phyloP scores from a whole-genome alignment of 2,329 filamentous ascomycete species.

The Beauveria pseudobassiana region DNA sequence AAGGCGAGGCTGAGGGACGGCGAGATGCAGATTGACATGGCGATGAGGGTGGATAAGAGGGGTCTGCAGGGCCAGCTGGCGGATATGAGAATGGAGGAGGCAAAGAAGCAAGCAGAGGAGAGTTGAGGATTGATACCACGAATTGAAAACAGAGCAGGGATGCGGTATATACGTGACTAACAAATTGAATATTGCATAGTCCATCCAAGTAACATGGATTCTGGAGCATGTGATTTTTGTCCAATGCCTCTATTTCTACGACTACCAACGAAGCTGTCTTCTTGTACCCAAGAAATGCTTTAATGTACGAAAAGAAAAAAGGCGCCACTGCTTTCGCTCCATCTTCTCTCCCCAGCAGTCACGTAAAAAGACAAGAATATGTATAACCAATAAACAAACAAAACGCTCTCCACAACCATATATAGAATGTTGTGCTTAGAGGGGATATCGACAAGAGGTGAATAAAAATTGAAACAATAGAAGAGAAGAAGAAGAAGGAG shows the following conservation, averaged over 20 bases:
- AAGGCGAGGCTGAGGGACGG: constrained; percentile 57
- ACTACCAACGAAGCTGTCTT: not conserved
- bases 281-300: not conserved
- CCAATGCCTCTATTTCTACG: not conserved
- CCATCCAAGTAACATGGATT: no score
- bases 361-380: not conserved
- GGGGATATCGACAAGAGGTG: not conserved
- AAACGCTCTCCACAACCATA: not conserved
- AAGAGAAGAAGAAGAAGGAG: not conserved
- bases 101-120: constrained; percentile 14
- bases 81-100: constrained; percentile 20
- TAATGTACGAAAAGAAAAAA: not conserved
- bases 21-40: constrained; percentile 59
- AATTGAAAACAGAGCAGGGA: not conserved
- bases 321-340: not conserved
- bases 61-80: constrained; percentile 56
- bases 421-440: not conserved
- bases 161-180: not conserved
- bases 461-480: not conserved
- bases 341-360: not conserved
- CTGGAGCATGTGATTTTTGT: not conserved
- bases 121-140: constrained; percentile 12
- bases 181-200: no score
- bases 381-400: not conserved
- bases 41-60: constrained; percentile 61